Percentiles rank a stretch among this genome's conserved stretches.
These are phyloP conservation scores for Macaranga tanarius DNA, from an alignment of 441 rosid genomes.

Conservation along the genomic window DNA sequence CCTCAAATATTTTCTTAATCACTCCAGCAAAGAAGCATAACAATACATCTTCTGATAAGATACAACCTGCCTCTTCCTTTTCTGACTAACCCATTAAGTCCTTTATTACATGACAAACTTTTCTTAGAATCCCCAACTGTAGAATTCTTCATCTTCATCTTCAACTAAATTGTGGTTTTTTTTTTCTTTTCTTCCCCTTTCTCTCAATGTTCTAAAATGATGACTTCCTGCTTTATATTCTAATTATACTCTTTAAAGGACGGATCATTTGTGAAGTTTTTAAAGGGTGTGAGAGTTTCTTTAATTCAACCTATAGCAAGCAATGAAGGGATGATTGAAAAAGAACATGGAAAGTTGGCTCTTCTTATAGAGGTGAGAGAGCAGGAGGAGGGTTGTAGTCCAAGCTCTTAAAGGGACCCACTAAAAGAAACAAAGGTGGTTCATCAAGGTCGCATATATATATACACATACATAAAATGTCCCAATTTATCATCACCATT, in stretches of 20 bases:
- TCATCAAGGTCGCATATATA: conserved; percentile 17
- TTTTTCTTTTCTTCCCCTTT: neutral
- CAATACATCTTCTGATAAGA: conserved; percentile 59
- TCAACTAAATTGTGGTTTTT: neutral
- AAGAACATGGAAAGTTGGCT: conserved; percentile 16
- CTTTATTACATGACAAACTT: conserved; percentile 37
- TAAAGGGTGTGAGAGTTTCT: conserved; percentile 1
- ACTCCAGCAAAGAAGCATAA: conserved; percentile 66
- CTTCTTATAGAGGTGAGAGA: conserved; percentile 28
- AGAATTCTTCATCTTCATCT: conserved; percentile 37
- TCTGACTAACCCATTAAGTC: conserved; percentile 44
- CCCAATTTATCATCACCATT: conserved; percentile 13
- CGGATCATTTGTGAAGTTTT: conserved; percentile 13
- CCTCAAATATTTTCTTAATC: conserved; percentile 28
- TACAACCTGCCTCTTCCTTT: conserved; percentile 67
- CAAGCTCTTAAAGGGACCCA: conserved; percentile 30
- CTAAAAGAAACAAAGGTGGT: conserved; percentile 23
- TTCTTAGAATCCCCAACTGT: conserved; percentile 34
- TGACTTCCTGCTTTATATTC: neutral
- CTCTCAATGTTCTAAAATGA: neutral
- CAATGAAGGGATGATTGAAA: conserved; percentile 28
- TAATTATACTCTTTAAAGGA: neutral
- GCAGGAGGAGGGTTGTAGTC: conserved; percentile 12
- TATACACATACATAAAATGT: neutral
- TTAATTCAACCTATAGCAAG: neutral